Conservation (phyloP, 2,329 filamentous ascomycete species). For the Massarina eburnea region DNA sequence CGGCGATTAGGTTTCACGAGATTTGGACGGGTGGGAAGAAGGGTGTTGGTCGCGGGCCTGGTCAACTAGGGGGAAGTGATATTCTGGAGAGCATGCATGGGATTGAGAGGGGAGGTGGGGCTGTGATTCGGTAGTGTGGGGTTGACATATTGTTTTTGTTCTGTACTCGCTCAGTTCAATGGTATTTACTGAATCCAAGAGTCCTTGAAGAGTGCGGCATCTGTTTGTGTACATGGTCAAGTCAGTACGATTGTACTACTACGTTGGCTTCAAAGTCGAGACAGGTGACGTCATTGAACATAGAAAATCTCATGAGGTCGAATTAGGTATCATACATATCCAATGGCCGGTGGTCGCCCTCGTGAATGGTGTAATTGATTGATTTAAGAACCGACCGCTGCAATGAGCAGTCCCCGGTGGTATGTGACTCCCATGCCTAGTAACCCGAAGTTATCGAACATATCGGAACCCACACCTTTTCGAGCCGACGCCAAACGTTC, state of each 20-base stretch:
- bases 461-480: conserved; percentile 38
- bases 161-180: not conserved
- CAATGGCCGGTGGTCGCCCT: conserved; percentile 2
- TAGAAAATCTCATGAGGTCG: not conserved
- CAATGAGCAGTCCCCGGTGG: conserved; percentile 36
- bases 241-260: too few relatives aligned
- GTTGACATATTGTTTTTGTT: not conserved
- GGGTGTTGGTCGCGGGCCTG: conserved; percentile 46
- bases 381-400: conserved; percentile 38
- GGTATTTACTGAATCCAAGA: not conserved
- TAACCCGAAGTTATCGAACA: conserved; percentile 38
- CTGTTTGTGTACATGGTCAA: too few relatives aligned
- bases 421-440: conserved; percentile 39
- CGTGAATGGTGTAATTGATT: conserved; percentile 42
- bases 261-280: too few relatives aligned
- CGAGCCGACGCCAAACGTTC: conserved; percentile 41
- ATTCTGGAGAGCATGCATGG: conserved; percentile 83
- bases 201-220: too few relatives aligned
- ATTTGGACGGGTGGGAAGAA: conserved; percentile 73
- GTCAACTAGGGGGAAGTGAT: conserved; percentile 74
- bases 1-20: conserved; percentile 93
- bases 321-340: conserved; percentile 1
- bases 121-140: conserved; percentile 35
- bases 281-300: too few relatives aligned
- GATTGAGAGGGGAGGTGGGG: conserved; percentile 66